These are phyloP conservation scores for Solanum chacoense DNA, from an alignment of 305 asterid genomes.

Conservation along the genomic window DNA sequence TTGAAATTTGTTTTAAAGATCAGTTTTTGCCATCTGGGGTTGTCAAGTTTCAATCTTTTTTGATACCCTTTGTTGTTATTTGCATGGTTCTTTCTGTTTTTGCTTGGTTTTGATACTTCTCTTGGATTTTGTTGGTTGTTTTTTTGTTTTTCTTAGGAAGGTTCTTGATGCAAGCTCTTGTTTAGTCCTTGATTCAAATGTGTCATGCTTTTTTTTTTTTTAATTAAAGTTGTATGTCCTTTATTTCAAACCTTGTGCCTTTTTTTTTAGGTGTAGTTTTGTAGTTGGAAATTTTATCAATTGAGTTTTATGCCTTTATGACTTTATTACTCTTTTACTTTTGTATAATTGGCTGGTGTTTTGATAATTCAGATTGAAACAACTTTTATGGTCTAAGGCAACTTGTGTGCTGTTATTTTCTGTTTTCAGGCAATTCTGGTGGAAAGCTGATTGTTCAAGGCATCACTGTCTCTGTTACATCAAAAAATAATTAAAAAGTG, in stretches of 20 bases:
- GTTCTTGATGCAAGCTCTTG: neutral
- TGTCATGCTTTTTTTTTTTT: neutral
- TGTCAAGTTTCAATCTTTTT: neutral
- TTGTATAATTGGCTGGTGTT: neutral
- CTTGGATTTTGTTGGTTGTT: neutral
- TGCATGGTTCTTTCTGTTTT: neutral
- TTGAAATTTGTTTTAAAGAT: neutral
- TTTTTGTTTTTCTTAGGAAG: neutral
- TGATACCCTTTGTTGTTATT: neutral
- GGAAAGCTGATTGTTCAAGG: conserved; percentile 1
- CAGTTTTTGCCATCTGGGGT: neutral
- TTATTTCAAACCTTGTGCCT: conserved; percentile 5
- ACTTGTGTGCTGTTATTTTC: neutral
- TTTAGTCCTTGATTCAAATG: neutral
- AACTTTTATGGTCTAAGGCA: neutral
- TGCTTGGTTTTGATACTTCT: neutral
- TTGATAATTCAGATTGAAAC: neutral
- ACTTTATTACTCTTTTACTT: neutral
- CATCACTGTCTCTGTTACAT: conserved; percentile 1
- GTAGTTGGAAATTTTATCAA: neutral
- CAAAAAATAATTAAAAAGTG: neutral
- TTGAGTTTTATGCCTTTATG: neutral
- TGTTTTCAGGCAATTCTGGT: neutral
- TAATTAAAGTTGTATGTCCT: neutral
- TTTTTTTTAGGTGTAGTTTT: neutral